phyloP scores from a whole-genome alignment of 352 stramenopile genomes.

The Aphanomyces cochlioides region DNA sequence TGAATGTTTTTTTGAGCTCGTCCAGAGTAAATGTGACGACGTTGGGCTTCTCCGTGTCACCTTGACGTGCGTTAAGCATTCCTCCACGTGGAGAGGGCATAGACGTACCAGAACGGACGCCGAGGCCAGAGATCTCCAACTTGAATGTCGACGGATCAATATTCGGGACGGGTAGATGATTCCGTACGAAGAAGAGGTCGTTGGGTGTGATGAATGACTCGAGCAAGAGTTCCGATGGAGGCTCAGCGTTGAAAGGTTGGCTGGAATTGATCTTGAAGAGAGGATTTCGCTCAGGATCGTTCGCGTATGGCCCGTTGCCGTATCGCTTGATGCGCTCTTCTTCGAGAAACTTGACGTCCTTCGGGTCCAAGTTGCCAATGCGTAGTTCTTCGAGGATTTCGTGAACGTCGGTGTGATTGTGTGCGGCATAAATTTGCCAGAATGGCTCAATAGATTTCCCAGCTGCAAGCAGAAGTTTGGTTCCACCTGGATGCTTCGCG shows the following conservation, averaged over 20 bases:
- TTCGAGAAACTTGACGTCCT: conserved; percentile 86
- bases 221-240: conserved; percentile 88
- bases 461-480: conserved; percentile 86
- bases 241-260: conserved; percentile 95
- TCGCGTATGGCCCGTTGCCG: conserved; percentile 89
- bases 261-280: conserved; percentile 90
- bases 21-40: conserved; percentile 55
- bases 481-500: conserved; percentile 87
- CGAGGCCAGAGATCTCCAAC: conserved; percentile 66
- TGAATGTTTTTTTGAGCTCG: conserved; percentile 93
- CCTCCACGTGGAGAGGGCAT: too few relatives aligned
- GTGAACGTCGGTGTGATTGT: conserved; percentile 92
- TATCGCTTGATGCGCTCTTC: conserved; percentile 76
- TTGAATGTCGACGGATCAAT: conserved; percentile 59
- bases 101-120: conserved; percentile 40
- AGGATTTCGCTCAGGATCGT: conserved; percentile 86
- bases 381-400: conserved; percentile 88
- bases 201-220: conserved; percentile 94
- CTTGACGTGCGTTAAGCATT: neutral
- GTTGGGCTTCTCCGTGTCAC: conserved; percentile 33
- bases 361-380: conserved; percentile 85
- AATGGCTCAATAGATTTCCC: conserved; percentile 88
- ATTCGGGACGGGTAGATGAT: conserved; percentile 96
- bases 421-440: conserved; percentile 95
- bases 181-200: conserved; percentile 96